Evolutionary conservation across 2,329 filamentous ascomycete species (phyloP).

Genomic region (Didymella exigua): DNA sequence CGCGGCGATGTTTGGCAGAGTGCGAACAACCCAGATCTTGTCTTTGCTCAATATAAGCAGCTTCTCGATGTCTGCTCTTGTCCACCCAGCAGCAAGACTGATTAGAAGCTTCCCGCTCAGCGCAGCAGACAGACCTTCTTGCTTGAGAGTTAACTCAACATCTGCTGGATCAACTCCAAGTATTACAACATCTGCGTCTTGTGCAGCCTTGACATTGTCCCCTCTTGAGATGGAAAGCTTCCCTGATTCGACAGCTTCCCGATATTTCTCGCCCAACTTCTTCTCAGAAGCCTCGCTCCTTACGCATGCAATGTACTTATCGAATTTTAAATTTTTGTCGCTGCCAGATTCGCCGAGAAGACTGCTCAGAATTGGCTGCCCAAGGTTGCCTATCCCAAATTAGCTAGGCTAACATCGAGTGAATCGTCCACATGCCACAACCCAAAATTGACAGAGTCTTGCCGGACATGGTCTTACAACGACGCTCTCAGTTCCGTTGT

Average conservation of each 20-base stretch:
- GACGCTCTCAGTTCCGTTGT: not conserved
- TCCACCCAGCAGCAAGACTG: conserved; percentile 60
- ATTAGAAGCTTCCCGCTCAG: conserved; percentile 56
- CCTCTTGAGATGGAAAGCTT: conserved; percentile 44
- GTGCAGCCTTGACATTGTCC: conserved; percentile 45
- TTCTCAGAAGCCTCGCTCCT: conserved; percentile 48
- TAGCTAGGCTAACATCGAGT: not conserved
- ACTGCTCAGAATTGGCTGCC: conserved; percentile 47
- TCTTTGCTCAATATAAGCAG: conserved; percentile 34
- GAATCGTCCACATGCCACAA: conserved; percentile 28
- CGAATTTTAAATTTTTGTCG: conserved; percentile 28
- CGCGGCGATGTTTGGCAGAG: conserved; percentile 55
- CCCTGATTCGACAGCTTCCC: conserved; percentile 29
- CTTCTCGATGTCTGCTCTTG: conserved; percentile 48
- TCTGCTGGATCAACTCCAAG: conserved; percentile 57
- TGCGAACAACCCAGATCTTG: conserved; percentile 45
- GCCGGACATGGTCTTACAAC: not conserved
- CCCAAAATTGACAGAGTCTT: conserved; percentile 36
- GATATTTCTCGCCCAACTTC: conserved; percentile 43
- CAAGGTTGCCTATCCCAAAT: conserved; percentile 46
- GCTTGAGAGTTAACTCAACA: conserved; percentile 47
- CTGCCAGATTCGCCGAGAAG: conserved; percentile 32
- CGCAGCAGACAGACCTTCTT: conserved; percentile 48
- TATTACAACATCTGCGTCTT: conserved; percentile 51
- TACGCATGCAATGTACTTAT: conserved; percentile 52